Base-by-base conservation (phyloP, 805 yeast species). In the Aciculoconidium aculeatum region DNA sequence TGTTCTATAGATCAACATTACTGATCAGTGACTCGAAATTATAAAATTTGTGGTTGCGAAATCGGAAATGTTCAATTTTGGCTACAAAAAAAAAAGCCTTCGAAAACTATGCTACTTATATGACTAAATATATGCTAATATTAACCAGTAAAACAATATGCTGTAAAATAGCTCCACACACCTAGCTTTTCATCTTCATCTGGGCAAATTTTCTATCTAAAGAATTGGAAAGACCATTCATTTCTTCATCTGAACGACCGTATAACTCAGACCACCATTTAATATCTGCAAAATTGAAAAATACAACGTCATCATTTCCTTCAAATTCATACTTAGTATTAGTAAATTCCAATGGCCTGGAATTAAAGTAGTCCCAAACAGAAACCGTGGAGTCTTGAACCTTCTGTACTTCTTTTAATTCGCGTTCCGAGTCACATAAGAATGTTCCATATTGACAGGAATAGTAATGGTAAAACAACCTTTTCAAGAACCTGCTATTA, bases 361-460 rank as follows among this genome's bases (percentile, higher is more conserved):
- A 82, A 31, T 76, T 65, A 60, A 92, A 90, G 50, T 92, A 88
- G 53, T 88, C 95, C 97, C 97, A 88, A 1, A 82, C 95, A 9
- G 90, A 77, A 18, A 83, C 67, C 0, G 96, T 82, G 8, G 66
- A 60, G 3, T 54, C 42, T 6, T 45, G 50, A 2, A 75, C 53
- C 7, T 65, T 51, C 15, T 63, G 55, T 2, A 42, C 37, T 13
- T 45, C 39, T n/a, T 56, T 58, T 6, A 58, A 44, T 35, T 85
- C 94, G 28, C 55, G 52, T 48, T 92, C 96, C 25, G 72, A 69
- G 47, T 92, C 80, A 41, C 73, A 77, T 30, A 92, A 52, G 45
- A 92, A 92, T 1, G 95, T 77, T 3, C 97, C 97, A 55, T 87
- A 92, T 53, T 92, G 97, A 45, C 97, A 87, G 1, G 96, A 84